Base-by-base conservation (phyloP, 2,329 filamentous ascomycete genomes). In the Diaporthe caulivora region DNA sequence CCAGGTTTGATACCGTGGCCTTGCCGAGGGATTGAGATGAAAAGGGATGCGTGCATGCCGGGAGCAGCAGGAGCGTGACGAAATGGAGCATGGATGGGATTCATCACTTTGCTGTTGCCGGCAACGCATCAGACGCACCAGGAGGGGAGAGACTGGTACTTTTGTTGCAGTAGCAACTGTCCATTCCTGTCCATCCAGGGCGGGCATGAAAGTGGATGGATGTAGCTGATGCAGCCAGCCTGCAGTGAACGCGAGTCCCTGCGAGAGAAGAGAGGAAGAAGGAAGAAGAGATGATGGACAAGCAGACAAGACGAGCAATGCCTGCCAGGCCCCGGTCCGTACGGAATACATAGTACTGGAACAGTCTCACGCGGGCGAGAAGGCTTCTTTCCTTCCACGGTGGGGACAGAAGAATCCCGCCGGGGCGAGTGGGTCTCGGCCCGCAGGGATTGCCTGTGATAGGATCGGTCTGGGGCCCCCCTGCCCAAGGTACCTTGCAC, bases 301-400 rank as follows among this genome's bases (percentile, higher is more conserved):
- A n/a, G n/a, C n/a, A n/a, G n/a, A 49, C 29, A 51, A 34, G 13
- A 65, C 3, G 42, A 65, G 44, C 34, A 31, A 17, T 11, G 42
- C 58, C 1, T 18, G 58, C 58, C 40, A 26, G 57, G n/a, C n/a
- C n/a, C n/a, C n/a, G n/a, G n/a, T n/a, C n/a, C n/a, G n/a, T n/a
- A n/a, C n/a, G n/a, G n/a, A n/a, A n/a, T n/a, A n/a, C n/a, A n/a
- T n/a, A n/a, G 17, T 3, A 21, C 7, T 53, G 62, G 44, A 62
- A 37, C 21, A 60, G 54, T 42, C 57, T 67, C 54, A 51, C n/a
- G 34, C 64, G 15, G 31, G 54, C 49, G 54, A 60, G 29, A 37
- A 71, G 68, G 55, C 55, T 71, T 71, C 69, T 62, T 62, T 62
- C 69, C 69, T 71, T 71, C 44, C 26, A 71, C 53, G 34, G 69